phyloP scores from a whole-genome alignment of 1,284 basidiomycete species.

The Sporisorium iseilematis-ciliati region DNA sequence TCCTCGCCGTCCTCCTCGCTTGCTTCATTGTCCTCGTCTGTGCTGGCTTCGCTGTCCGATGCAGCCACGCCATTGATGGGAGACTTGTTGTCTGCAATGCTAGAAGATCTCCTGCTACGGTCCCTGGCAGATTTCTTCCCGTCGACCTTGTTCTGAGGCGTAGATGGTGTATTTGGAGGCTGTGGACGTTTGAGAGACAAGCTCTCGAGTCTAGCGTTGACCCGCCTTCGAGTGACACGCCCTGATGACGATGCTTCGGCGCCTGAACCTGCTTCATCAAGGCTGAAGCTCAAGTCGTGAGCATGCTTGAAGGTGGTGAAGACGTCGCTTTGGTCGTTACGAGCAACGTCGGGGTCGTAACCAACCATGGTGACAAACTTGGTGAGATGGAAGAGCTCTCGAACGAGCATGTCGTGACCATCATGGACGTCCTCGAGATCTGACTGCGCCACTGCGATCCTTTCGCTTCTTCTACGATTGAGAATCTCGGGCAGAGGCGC shows the following conservation, averaged over 20 bases:
- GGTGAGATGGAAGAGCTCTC: conserved; percentile 62
- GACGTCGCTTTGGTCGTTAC: conserved; percentile 52
- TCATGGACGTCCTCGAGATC: conserved; percentile 54
- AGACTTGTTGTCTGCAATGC: conserved; percentile 15
- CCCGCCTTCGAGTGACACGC: conserved; percentile 50
- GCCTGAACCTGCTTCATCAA: conserved; percentile 22
- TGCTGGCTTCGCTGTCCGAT: conserved; percentile 12
- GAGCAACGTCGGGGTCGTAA: conserved; percentile 58
- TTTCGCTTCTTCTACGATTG: conserved; percentile 32
- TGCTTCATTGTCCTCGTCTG: conserved; percentile 16
- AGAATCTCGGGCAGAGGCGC: conserved; percentile 35
- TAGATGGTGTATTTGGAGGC: conserved; percentile 27
- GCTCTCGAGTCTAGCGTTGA: conserved; percentile 46
- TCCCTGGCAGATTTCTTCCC: conserved; percentile 10
- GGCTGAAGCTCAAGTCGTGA: conserved; percentile 48
- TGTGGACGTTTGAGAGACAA: conserved; percentile 44
- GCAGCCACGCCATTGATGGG: background rate
- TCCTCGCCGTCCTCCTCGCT: conserved; percentile 12
- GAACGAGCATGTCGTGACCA: conserved; percentile 60
- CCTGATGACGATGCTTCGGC: conserved; percentile 22
- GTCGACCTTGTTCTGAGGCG: conserved; percentile 14
- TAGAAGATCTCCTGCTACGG: conserved; percentile 27
- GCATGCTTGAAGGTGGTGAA: conserved; percentile 54
- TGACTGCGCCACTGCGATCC: conserved; percentile 33
- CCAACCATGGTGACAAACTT: conserved; percentile 62